Percentiles rank a stretch among this genome's conserved stretches.
These are phyloP conservation scores for Sporobolomyces phaffii DNA, from an alignment of 768 basidiomycete species.

Conservation along the genomic window DNA sequence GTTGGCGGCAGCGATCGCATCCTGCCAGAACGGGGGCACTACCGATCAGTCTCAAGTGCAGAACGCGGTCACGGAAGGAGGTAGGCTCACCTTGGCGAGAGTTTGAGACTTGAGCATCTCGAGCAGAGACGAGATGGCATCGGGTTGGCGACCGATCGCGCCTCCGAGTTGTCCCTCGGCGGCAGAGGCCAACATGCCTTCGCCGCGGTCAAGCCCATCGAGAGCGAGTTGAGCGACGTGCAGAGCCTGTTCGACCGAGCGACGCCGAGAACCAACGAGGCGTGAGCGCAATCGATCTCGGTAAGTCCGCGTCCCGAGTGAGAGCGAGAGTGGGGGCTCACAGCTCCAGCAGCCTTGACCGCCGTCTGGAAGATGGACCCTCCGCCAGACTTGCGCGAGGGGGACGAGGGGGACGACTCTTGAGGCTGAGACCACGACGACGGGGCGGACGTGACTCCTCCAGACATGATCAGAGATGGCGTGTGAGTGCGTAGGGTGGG, in stretches of 20 bases:
- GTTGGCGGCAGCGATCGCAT: conserved; percentile 3
- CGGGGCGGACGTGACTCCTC: not conserved
- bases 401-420: not conserved
- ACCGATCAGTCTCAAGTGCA: not conserved
- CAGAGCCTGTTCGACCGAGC: not conserved
- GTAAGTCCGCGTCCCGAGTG: too few relatives aligned
- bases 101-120: conserved; percentile 8
- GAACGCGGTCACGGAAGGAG: not conserved
- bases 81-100: conserved; percentile 3
- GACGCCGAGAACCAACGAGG: not conserved
- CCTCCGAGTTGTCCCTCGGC: not conserved
- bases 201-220: not conserved
- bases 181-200: not conserved
- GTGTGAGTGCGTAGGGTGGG: not conserved
- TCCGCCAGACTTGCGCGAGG: not conserved
- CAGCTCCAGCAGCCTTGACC: not conserved
- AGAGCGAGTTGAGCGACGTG: conserved; percentile 13
- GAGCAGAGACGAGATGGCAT: not conserved
- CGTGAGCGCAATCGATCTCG: not conserved
- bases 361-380: not conserved
- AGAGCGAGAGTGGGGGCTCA: not conserved
- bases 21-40: not conserved
- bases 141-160: not conserved
- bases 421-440: not conserved
- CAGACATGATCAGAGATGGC: not conserved